Base-by-base conservation (phyloP, 1,284 basidiomycete genomes). In the Coriolopsis trogii region DNA sequence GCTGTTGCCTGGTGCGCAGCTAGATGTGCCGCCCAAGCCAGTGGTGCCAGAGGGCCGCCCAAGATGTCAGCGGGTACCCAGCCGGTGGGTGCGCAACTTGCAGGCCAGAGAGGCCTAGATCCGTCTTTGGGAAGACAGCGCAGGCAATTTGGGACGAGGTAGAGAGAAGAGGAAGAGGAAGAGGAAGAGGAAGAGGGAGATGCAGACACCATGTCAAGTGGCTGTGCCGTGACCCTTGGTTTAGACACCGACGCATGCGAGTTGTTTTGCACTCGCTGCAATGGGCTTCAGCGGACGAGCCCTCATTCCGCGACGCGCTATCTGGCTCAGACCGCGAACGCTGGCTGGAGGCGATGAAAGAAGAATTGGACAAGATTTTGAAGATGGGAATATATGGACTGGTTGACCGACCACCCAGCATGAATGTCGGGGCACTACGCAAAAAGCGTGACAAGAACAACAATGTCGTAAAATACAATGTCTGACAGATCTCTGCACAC, bases 401-500 rank as follows among this genome's bases (percentile, higher is more conserved):
- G 7, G 59, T 63, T 1, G 45, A 60, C 6, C 42, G 55, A n/a
- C 65, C 66, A 9, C 29, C n/a, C 3, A 24, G 24, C 3, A 36
- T 23, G 10, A 58, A 58, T 24, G 38, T 58, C 8, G 46, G 55
- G 50, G 51, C 25, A 23, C 29, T 48, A 5, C 28, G 38, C 13
- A 49, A 36, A 20, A 76, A 77, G 52, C 47, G 47, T 7, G 61
- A 73, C 42, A 52, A 58, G 13, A 24, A 59, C 18, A 67, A 67
- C 3, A 38, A 58, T 2, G 37, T 70, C 23, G 48, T 52, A 12
- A 62, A 65, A 30, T 63, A 64, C 58, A 77, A 77, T 50, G 73
- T 69, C 0, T 48, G 70, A n/a, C n/a, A n/a, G n/a, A n/a, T 3
- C 64, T 76, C 4, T 67, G 73, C 0, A 73, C 69, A 0, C 62